Conservation (phyloP, 2,329 filamentous ascomycete genomes). For the Thielaviopsis populi region DNA sequence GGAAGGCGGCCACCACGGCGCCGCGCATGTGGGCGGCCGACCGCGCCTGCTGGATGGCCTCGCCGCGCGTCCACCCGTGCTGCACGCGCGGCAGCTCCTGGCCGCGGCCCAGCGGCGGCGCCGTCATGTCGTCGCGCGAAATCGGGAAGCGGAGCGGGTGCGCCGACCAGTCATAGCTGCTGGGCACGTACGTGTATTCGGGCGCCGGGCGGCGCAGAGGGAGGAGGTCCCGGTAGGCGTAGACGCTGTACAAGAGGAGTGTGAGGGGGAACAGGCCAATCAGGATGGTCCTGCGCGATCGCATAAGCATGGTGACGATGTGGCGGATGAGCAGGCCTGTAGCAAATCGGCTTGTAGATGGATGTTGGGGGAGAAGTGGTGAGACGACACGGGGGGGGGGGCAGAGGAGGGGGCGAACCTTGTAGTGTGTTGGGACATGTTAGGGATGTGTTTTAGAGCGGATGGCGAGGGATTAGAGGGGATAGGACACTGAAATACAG, state of each 20-base stretch:
- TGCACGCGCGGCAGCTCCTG: conserved; percentile 6
- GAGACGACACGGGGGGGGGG: too few relatives aligned
- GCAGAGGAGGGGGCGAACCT: too few relatives aligned
- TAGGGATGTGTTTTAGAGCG: too few relatives aligned
- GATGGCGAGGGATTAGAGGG: background rate
- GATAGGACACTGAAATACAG: too few relatives aligned
- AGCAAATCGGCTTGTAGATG: too few relatives aligned
- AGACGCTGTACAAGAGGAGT: conserved; percentile 52
- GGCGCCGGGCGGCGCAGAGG: background rate
- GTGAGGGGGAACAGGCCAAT: conserved; percentile 37
- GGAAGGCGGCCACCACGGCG: conserved; percentile 36
- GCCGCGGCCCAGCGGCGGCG: conserved; percentile 13
- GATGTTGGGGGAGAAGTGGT: too few relatives aligned
- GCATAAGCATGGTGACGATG: conserved; percentile 3
- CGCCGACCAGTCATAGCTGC: conserved; percentile 19
- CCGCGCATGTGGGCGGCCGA: conserved; percentile 22
- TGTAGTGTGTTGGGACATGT: too few relatives aligned
- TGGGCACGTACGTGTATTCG: conserved; percentile 13
- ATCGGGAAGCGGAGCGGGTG: conserved; percentile 18
- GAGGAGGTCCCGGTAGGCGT: conserved; percentile 27
- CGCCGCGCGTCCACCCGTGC: conserved; percentile 7
- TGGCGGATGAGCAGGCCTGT: background rate
- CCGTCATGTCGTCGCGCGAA: conserved; percentile 17
- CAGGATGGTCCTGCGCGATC: conserved; percentile 25
- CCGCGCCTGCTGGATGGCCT: conserved; percentile 8